Percentiles rank a stretch among this genome's conserved stretches.
Evolutionary conservation across 495 filamentous ascomycete species (phyloP).

Genomic region (Xylaria palmicola): DNA sequence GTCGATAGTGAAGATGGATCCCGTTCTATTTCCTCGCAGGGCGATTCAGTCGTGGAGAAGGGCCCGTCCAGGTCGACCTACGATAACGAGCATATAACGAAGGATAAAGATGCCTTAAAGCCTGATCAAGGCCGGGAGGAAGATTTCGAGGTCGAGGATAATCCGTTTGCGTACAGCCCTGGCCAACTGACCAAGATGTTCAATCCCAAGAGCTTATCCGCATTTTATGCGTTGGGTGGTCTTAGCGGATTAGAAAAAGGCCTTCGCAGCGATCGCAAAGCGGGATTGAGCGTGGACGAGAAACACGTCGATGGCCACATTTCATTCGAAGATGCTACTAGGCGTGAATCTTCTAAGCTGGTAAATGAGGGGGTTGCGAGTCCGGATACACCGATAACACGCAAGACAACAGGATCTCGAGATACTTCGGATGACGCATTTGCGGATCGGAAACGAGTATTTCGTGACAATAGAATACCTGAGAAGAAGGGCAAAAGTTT

Average conservation of each 20-base stretch:
- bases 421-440: slow-evolving; percentile 41
- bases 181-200: slow-evolving; percentile 73
- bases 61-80: slow-evolving; percentile 33
- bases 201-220: slow-evolving; percentile 71
- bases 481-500: slow-evolving; percentile 72
- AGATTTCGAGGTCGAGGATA: slow-evolving; percentile 65
- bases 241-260: slow-evolving; percentile 66
- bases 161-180: slow-evolving; percentile 68
- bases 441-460: slow-evolving; percentile 68
- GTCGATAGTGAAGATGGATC: slow-evolving; percentile 52
- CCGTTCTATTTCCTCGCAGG: slow-evolving; percentile 46
- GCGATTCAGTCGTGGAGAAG: slow-evolving; percentile 39
- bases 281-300: slow-evolving; percentile 69
- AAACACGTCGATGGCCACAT: slow-evolving; percentile 54
- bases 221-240: slow-evolving; percentile 68
- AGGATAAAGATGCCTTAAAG: slow-evolving; percentile 54
- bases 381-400: slow-evolving; percentile 31
- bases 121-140: slow-evolving; percentile 64
- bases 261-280: slow-evolving; percentile 60
- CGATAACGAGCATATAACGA: slow-evolving; percentile 50
- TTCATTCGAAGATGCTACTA: slow-evolving; percentile 60
- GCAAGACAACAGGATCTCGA: slow-evolving; percentile 15
- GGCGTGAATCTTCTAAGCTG: slow-evolving; percentile 26
- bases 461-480: slow-evolving; percentile 68
- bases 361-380: slow-evolving; percentile 33